Conservation (phyloP, 2,329 filamentous ascomycete genomes). For the Neofusicoccum kwambonambiense region DNA sequence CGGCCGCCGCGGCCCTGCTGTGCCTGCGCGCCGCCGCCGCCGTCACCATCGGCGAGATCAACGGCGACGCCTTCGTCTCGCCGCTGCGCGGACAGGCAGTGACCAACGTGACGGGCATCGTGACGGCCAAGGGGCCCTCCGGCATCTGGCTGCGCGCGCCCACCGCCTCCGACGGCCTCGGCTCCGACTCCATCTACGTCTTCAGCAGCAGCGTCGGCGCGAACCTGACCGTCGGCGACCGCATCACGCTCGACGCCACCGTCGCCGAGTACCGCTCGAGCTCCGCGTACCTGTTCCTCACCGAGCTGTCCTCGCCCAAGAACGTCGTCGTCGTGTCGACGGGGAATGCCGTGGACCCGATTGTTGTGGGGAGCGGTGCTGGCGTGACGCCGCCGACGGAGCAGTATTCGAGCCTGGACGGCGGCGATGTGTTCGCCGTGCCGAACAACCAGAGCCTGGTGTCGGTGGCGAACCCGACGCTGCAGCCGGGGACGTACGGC, state of each 20-base stretch:
- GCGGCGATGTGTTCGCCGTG: conserved; percentile 63
- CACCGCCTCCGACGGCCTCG: conserved; percentile 53
- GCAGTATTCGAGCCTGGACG: conserved; percentile 62
- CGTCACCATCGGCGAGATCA: conserved; percentile 53
- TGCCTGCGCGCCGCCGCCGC: conserved; percentile 6
- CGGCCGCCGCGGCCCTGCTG: not conserved
- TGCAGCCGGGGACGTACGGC: conserved; percentile 62
- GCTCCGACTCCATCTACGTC: conserved; percentile 66
- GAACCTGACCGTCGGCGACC: conserved; percentile 61
- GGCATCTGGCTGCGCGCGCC: conserved; percentile 66
- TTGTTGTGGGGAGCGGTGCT: conserved; percentile 61
- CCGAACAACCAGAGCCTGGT: conserved; percentile 62
- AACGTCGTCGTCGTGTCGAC: conserved; percentile 56
- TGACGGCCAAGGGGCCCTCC: conserved; percentile 61
- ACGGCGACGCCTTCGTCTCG: conserved; percentile 64
- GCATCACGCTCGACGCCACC: conserved; percentile 59
- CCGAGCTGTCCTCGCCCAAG: conserved; percentile 58
- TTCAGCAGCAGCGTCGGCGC: conserved; percentile 54
- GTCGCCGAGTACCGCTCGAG: conserved; percentile 61
- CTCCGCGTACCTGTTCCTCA: conserved; percentile 60
- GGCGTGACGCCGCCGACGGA: conserved; percentile 56
- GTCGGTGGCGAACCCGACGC: conserved; percentile 58
- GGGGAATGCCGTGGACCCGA: conserved; percentile 54
- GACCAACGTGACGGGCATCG: conserved; percentile 60
- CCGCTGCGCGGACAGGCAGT: conserved; percentile 58